These are phyloP conservation scores for Phytophthora sojae DNA, from an alignment of 352 stramenopile genomes.

Conservation along the genomic window DNA sequence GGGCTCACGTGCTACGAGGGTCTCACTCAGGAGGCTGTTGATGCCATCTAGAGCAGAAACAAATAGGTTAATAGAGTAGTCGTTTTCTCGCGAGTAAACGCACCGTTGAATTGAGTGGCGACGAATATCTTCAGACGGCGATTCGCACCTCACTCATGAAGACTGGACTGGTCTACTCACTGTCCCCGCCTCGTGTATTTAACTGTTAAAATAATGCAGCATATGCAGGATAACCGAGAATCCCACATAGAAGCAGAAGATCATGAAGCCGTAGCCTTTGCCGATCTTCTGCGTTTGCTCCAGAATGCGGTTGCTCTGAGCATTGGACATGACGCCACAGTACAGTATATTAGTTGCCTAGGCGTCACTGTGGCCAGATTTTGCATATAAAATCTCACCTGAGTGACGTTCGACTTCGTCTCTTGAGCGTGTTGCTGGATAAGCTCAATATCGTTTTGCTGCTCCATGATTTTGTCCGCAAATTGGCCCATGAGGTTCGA, in stretches of 20 bases:
- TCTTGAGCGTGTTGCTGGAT: slow-evolving; percentile 78
- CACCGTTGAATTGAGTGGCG: slow-evolving; percentile 6
- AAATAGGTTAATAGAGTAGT: slow-evolving; percentile 16
- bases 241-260: slow-evolving; percentile 86
- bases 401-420: slow-evolving; percentile 75
- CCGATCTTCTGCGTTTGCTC: slow-evolving; percentile 81
- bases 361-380: neutral
- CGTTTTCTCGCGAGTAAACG: neutral
- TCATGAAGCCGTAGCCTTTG: slow-evolving; percentile 83
- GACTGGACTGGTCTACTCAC: neutral
- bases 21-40: slow-evolving; percentile 86
- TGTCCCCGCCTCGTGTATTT: slow-evolving; percentile 25
- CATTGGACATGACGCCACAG: neutral
- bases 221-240: slow-evolving; percentile 79
- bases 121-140: neutral
- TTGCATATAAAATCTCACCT: slow-evolving; percentile 40
- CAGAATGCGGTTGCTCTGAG: slow-evolving; percentile 79
- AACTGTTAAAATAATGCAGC: slow-evolving; percentile 86
- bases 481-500: slow-evolving; percentile 89
- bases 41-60: slow-evolving; percentile 55
- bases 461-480: slow-evolving; percentile 85
- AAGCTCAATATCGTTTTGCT: slow-evolving; percentile 80
- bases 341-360: neutral
- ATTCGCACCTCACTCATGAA: neutral
- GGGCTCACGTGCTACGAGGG: slow-evolving; percentile 96